Evolutionary conservation across 225 moss, liverwort and hornwort genomes (phyloP), one percentile per base, ranked within the genome.

Genomic region (Ulota crispa): DNA sequence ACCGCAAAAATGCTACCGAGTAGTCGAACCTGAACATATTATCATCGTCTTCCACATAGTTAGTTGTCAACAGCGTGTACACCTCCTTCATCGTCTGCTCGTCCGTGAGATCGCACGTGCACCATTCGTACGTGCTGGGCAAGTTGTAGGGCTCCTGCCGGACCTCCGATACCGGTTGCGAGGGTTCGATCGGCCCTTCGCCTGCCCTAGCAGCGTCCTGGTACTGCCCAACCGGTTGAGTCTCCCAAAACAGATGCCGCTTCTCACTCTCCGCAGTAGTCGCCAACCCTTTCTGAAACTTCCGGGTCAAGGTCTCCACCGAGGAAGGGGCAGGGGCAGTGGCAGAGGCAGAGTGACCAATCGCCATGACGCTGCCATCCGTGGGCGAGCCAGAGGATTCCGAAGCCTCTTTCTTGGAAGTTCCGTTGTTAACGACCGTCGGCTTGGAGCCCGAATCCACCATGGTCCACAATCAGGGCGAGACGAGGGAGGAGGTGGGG

Each of bases 11-110:
- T 16, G 95, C 97, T 50, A 91, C 88, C 18, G 94, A 97, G 84
- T 95, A 97, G 88, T 97, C 97, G 50, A 97, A 97, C 82, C 97
- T 86, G 75, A 97, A 95, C 97, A 97, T 97, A 70, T 97, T 97
- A 69, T 97, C 97, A 75, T 97, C 95, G 84, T 97, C 97, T 77
- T 95, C 97, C 68, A 97, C 97, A 54, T 97, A 97, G 87, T 97
- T 95, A 45, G 88, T 91, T 1, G 97, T 95, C 85, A 97, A 87
- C 63, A 97, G 75, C 7, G 92, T 94, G 78, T 97, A 97, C 54
- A 97, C 94, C 91, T 97, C 97, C 87, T 92, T 94, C 94, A 97
- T 93, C 47, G 95, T 95, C 67, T 67, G 76, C 45, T 89, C 93
- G 78, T 89, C 82, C 15, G 81, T 86, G 67, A 97, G 93, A 73